phyloP scores from a whole-genome alignment of 768 basidiomycete genomes.

The Termitomyces sp. region DNA sequence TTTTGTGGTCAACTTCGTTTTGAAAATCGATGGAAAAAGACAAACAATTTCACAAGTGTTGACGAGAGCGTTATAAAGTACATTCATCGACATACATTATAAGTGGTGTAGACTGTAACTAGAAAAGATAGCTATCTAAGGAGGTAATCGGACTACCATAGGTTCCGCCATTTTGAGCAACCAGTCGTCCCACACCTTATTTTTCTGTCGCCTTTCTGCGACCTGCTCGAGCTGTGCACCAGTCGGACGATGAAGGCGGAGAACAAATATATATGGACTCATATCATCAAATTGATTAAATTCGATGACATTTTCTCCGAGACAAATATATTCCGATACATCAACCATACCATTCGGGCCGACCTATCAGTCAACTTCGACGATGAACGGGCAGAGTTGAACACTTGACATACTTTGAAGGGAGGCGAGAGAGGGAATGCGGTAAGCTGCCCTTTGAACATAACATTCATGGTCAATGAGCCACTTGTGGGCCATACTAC shows the following conservation, averaged over 20 bases:
- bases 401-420: conserved; percentile 25
- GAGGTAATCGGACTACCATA: conserved; percentile 18
- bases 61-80: background rate
- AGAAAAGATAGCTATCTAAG: background rate
- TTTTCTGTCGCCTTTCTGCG: conserved; percentile 23
- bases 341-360: conserved; percentile 48
- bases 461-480: conserved; percentile 30
- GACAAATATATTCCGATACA: conserved; percentile 37
- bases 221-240: conserved; percentile 34
- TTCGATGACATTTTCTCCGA: conserved; percentile 38
- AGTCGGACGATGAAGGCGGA: conserved; percentile 49
- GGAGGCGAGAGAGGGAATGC: conserved; percentile 38
- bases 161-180: conserved; percentile 27
- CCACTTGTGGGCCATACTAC: conserved; percentile 41
- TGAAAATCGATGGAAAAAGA: too few relatives aligned
- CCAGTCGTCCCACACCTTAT: conserved; percentile 39
- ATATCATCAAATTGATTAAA: conserved; percentile 39
- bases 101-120: background rate
- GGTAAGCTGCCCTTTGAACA: conserved; percentile 21
- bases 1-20: background rate
- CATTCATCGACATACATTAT: background rate
- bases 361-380: conserved; percentile 23
- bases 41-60: too few relatives aligned
- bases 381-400: background rate
- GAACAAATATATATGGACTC: conserved; percentile 38